Base-by-base conservation (phyloP, 305 asterid species). In the Solanum hybrid region DNA sequence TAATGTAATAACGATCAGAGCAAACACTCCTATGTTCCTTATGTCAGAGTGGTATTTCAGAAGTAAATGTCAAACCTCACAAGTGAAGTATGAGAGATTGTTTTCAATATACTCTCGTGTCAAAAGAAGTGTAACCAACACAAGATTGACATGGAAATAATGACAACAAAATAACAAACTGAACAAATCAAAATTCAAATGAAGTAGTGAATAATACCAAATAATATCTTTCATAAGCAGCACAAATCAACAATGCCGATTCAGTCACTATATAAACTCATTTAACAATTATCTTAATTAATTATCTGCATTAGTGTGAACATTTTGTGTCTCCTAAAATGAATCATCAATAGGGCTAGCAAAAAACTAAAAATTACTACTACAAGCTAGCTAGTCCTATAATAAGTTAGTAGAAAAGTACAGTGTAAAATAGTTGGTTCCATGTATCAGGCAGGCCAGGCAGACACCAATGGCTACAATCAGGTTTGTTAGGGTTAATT, bases 391-490 rank as follows among this genome's bases (percentile, higher is more conserved):
- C 16, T 69, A 69, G 31, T 69, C 26, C 35, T 83, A 31, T 83
- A 20, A 64, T 24, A 84, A 31, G 75, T 64, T 89, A 95, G 94
- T 86, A 96, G 87, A 95, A 94, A 86, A 97, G 91, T 29, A 93
- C 98, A 39, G 96, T 91, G 88, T 95, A 96, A 89, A 97, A 95
- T 7, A 97, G 93, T 33, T 97, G 99, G 93, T 97, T 97, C 99
- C 99, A 97, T 40, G 99, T 97, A 86, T 97, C 99, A 2, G 99
- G 99, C 94, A 97, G 80, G 79, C 99, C 99, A 34, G 99, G 99
- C 74, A 97, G 95, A 87, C 99, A 97, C 99, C 99, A 97, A 90
- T 97, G 99, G 90, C 99, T 97, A 51, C 99, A 97, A 81, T 97
- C 99, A 33, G 98, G 94, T 13, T 96, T 95, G 89, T 97, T 98